Evolutionary conservation across 2,329 filamentous ascomycete genomes (phyloP), one percentile per base, ranked within the genome.

Genomic region (Neopestalotiopsis sp.): DNA sequence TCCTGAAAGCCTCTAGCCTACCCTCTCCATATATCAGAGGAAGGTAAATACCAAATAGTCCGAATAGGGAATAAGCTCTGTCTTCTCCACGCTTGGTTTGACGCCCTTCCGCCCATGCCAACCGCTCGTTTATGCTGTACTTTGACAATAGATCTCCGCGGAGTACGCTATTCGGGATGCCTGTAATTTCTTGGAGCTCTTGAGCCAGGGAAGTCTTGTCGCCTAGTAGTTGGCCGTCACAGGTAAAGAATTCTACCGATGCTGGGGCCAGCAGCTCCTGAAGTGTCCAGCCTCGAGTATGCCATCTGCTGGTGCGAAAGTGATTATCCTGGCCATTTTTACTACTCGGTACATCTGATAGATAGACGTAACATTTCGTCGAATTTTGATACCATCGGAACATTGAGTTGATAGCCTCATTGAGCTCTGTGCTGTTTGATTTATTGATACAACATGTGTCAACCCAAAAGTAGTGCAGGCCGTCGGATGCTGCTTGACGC

Each of bases 201-300:
- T 71, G 42, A 65, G 69, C 69, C 24, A 77, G 71, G 34, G 69
- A 70, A 20, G 9, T 67, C 68, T 76, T 78, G 57, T 72, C 68
- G 28, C 77, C 76, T 14, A 79, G 68, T 5, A 49, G 60, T n/a
- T 28, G 40, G 28, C 72, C 64, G 4, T 75, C 72, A 3, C 60
- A 38, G 6, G 71, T 67, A 58, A 74, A 79, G 71, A 79, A 79
- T 40, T 74, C 72, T 34, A 78, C 73, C 3, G 57, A 69, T 52
- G 28, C 20, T 4, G 76, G 77, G 4, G 76, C 77, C 10, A 67
- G n/a, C 12, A 67, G 28, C 65, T 67, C 65, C n/a, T 67, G 65
- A 7, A 67, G 24, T 17, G 65, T 67, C 65, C 65, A 67, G 7
- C 65, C 65, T 28, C 65, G 5, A 20, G 52, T 60, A 12, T 60